phyloP scores from a whole-genome alignment of 768 basidiomycete species.

The Phaeolepiota aurea region DNA sequence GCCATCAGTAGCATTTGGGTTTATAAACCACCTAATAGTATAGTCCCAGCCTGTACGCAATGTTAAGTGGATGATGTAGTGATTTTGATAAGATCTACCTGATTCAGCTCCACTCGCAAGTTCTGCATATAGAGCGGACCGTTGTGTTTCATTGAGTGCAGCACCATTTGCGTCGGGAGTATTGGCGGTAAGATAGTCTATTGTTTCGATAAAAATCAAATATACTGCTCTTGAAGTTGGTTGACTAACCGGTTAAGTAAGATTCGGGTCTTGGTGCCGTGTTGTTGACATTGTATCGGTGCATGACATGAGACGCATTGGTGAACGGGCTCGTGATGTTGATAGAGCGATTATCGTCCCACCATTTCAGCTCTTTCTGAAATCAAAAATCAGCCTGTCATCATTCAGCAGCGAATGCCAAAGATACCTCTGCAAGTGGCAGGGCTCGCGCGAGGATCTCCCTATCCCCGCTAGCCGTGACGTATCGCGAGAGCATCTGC shows the following conservation, averaged over 20 bases:
- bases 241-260: conserved; percentile 46
- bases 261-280: conserved; percentile 87
- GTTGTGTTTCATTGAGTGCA: conserved; percentile 50
- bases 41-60: conserved; percentile 34
- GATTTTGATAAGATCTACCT: conserved; percentile 39
- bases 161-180: conserved; percentile 41
- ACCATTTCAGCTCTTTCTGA: conserved; percentile 79
- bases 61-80: neutral
- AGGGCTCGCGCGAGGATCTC: conserved; percentile 72
- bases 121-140: conserved; percentile 70
- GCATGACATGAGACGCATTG: conserved; percentile 54
- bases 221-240: conserved; percentile 1
- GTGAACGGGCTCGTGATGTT: conserved; percentile 65
- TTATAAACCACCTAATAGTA: conserved; percentile 40
- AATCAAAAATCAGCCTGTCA: neutral
- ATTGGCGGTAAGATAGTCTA: conserved; percentile 73
- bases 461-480: conserved; percentile 61
- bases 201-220: conserved; percentile 20
- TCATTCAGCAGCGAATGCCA: neutral
- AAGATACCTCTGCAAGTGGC: conserved; percentile 70
- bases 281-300: conserved; percentile 72
- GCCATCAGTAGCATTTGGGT: conserved; percentile 34
- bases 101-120: conserved; percentile 85
- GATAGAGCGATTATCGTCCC: conserved; percentile 65
- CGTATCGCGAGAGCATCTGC: conserved; percentile 87